Evolutionary conservation across 2,329 filamentous ascomycete genomes (phyloP).

Genomic region (Apiospora phragmitis): DNA sequence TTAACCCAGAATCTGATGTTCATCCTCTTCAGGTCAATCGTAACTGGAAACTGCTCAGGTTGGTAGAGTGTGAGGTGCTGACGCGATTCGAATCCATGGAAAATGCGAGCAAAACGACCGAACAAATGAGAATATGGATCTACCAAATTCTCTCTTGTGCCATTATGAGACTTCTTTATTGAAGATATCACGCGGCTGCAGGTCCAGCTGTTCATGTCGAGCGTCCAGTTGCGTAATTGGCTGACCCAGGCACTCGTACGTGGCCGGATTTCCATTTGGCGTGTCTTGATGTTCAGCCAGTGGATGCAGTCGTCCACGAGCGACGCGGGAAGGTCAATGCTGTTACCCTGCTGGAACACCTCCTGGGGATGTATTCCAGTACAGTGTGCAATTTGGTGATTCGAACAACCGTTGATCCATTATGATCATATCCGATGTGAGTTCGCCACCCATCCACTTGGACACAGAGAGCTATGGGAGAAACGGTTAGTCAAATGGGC

Average conservation of each 20-base stretch:
- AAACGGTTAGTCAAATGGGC: constrained; percentile 19
- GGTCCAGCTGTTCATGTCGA: constrained; percentile 27
- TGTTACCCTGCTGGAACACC: constrained; percentile 26
- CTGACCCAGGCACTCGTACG: constrained; percentile 16
- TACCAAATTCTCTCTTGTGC: constrained; percentile 37
- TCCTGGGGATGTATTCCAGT: constrained; percentile 35
- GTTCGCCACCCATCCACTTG: constrained; percentile 42
- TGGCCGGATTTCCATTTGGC: constrained; percentile 52
- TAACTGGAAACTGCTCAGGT: constrained; percentile 36
- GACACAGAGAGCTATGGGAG: constrained; percentile 19
- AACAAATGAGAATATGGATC: constrained; percentile 48
- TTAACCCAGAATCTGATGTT: constrained; percentile 57
- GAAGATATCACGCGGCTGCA: constrained; percentile 18
- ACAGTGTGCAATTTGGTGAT: constrained; percentile 30
- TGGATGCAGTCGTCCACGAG: constrained; percentile 57
- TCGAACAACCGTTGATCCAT: constrained; percentile 42
- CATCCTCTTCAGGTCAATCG: constrained; percentile 51
- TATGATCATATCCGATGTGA: constrained; percentile 53
- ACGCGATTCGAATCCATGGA: constrained; percentile 49
- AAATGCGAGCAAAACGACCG: constrained; percentile 41
- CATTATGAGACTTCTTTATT: neutral
- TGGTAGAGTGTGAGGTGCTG: constrained; percentile 48
- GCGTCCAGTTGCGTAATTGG: constrained; percentile 31
- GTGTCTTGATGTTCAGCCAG: constrained; percentile 48
- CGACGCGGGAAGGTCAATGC: constrained; percentile 50